phyloP scores from a whole-genome alignment of 805 yeast species.

The Pichia rugopelliculosa region DNA sequence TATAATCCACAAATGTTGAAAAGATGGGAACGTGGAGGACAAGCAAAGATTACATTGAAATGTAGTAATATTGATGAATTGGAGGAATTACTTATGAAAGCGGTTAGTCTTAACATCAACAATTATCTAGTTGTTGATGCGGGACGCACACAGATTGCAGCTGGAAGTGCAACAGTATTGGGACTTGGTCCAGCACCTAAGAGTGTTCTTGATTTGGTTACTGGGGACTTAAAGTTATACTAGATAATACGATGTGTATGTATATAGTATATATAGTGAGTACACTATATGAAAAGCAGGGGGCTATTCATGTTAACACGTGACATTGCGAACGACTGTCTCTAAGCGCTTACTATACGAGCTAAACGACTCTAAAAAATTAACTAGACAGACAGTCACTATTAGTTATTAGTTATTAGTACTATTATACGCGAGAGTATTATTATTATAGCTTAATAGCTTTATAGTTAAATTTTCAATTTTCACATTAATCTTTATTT shows the following conservation, averaged over 20 bases:
- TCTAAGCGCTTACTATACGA: too few species aligned
- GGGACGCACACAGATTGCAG: constrained; percentile 93
- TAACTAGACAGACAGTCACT: too few species aligned
- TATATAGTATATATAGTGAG: too few species aligned
- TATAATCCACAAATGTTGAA: constrained; percentile 56
- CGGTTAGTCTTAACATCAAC: constrained; percentile 71
- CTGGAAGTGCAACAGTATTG: constrained; percentile 93
- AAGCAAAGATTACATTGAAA: constrained; percentile 87
- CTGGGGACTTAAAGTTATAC: constrained; percentile 71
- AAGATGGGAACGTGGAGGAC: constrained; percentile 81
- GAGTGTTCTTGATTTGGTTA: constrained; percentile 66
- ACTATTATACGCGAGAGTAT: too few species aligned
- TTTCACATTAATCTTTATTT: not conserved
- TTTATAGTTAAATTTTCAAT: too few species aligned
- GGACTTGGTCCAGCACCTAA: constrained; percentile 98
- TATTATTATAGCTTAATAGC: too few species aligned
- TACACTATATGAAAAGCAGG: too few species aligned
- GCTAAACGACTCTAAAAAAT: too few species aligned
- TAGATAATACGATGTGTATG: constrained; percentile 22
- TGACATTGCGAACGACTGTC: not conserved
- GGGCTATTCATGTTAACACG: not conserved
- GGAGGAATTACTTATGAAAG: constrained; percentile 72
- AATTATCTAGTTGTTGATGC: constrained; percentile 88
- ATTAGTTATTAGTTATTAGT: too few species aligned
- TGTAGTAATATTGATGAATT: constrained; percentile 61